phyloP scores from a whole-genome alignment of 352 stramenopile genomes.

The Phytophthora pistaciae region DNA sequence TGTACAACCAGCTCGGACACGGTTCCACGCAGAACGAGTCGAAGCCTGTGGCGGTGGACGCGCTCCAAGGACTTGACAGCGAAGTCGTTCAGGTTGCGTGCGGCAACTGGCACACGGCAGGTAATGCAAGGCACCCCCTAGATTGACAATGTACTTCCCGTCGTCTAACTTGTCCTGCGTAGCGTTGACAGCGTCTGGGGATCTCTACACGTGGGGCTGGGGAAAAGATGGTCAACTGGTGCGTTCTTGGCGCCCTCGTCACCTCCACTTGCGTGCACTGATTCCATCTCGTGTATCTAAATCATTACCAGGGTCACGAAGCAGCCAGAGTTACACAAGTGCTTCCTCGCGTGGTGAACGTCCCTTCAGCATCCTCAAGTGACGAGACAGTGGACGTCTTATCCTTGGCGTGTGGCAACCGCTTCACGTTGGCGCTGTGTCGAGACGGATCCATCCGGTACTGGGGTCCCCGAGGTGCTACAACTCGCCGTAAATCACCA shows the following conservation, averaged over 20 bases:
- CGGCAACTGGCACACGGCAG: slow-evolving; percentile 81
- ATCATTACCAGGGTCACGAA: slow-evolving; percentile 24
- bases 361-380: slow-evolving; percentile 31
- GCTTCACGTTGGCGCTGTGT: slow-evolving; percentile 60
- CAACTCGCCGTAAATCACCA: slow-evolving; percentile 12
- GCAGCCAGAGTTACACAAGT: slow-evolving; percentile 32
- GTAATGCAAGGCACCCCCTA: slow-evolving; percentile 13
- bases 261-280: slow-evolving; percentile 6
- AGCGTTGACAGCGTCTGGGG: slow-evolving; percentile 61
- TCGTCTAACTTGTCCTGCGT: slow-evolving; percentile 19
- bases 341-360: slow-evolving; percentile 59
- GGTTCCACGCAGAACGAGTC: slow-evolving; percentile 47
- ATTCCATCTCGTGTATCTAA: slow-evolving; percentile 2
- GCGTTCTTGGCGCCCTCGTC: slow-evolving; percentile 19
- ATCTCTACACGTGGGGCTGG: slow-evolving; percentile 88
- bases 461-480: slow-evolving; percentile 46
- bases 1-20: slow-evolving; percentile 85
- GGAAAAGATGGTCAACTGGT: slow-evolving; percentile 78
- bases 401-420: slow-evolving; percentile 55
- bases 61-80: slow-evolving; percentile 62
- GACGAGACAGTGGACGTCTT: slow-evolving; percentile 37
- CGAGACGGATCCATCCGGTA: slow-evolving; percentile 54
- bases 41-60: slow-evolving; percentile 42
- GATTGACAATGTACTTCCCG: not conserved
- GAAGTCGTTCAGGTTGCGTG: slow-evolving; percentile 62